phyloP scores from a whole-genome alignment of 2,329 filamentous ascomycete genomes.

The Rhexocercosporidium sp. region DNA sequence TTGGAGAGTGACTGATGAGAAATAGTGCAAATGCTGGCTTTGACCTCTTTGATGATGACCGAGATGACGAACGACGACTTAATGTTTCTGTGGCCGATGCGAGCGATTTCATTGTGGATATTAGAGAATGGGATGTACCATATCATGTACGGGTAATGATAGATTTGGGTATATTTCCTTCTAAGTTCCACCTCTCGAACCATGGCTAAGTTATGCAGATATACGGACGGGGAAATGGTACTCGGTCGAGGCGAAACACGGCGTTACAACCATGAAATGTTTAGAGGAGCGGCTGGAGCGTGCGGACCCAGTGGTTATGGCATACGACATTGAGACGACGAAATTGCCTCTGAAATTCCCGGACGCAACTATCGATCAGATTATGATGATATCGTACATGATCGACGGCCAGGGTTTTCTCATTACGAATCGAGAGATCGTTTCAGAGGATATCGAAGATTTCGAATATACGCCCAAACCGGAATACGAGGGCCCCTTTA shows the following conservation, averaged over 20 bases:
- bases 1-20: constrained; percentile 25
- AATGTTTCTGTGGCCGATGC: constrained; percentile 81
- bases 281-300: constrained; percentile 87
- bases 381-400: constrained; percentile 99
- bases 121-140: constrained; percentile 98
- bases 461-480: constrained; percentile 98
- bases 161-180: constrained; percentile 70
- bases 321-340: constrained; percentile 98
- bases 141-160: constrained; percentile 99
- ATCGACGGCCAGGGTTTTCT: constrained; percentile 98
- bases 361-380: constrained; percentile 90
- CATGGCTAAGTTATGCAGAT: constrained; percentile 57
- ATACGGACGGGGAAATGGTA: constrained; percentile 98
- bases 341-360: constrained; percentile 97
- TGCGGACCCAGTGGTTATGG: constrained; percentile 96
- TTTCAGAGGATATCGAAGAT: constrained; percentile 95
- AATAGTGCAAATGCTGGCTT: constrained; percentile 77
- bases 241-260: constrained; percentile 91
- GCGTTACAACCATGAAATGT: constrained; percentile 79
- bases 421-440: constrained; percentile 97
- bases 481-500: constrained; percentile 92
- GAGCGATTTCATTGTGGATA: constrained; percentile 97
- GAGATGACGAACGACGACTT: constrained; percentile 79
- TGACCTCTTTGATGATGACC: constrained; percentile 91
- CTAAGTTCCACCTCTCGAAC: not conserved